These are phyloP conservation scores for Marasmius tenuissimus DNA, from an alignment of 1,284 basidiomycete species.

Conservation along the genomic window DNA sequence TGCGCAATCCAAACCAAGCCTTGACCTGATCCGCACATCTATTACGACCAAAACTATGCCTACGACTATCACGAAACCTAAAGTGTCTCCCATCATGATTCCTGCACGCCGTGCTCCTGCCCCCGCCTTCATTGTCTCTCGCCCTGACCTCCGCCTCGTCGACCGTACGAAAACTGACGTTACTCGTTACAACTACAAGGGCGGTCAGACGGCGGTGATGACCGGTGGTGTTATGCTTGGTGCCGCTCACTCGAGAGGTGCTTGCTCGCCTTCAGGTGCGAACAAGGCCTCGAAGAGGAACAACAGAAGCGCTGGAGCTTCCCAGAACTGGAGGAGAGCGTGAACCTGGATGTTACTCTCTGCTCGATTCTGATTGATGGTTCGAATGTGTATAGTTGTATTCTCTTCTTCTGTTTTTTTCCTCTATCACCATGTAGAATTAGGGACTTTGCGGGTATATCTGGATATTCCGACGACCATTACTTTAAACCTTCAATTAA, in stretches of 20 bases:
- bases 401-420: background rate
- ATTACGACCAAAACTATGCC: background rate
- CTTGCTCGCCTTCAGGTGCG: background rate
- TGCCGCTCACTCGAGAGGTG: background rate
- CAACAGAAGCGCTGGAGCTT: background rate
- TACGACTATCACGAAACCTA: background rate
- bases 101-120: background rate
- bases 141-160: conserved; percentile 8
- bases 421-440: no score
- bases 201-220: conserved; percentile 3
- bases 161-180: conserved; percentile 4
- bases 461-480: background rate
- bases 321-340: background rate
- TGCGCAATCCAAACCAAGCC: background rate
- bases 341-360: background rate
- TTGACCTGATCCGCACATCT: background rate
- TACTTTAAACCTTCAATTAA: background rate
- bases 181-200: conserved; percentile 7
- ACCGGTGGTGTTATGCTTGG: conserved; percentile 12
- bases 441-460: background rate
- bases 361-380: background rate
- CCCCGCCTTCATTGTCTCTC: background rate
- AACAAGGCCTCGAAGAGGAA: background rate
- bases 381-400: background rate
- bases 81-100: background rate